Percentiles rank a stretch among this genome's conserved stretches.
Conservation (phyloP, 164 flowering plant species). For the Vitis rupestris region DNA sequence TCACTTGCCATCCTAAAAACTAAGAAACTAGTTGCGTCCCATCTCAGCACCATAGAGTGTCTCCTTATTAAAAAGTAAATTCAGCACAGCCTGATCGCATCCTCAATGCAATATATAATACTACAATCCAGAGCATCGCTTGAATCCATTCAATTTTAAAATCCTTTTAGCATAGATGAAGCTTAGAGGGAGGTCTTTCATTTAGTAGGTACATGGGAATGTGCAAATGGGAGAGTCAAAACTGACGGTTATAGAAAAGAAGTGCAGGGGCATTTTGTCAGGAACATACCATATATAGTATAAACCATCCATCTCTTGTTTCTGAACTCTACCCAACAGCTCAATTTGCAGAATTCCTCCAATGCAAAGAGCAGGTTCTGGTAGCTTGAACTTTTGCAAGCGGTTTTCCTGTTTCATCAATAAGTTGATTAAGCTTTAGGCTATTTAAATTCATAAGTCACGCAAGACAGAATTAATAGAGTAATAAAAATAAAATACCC, state of each 20-base stretch:
- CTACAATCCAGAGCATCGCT: neutral
- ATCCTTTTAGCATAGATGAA: neutral
- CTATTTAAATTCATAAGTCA: neutral
- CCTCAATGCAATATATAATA: neutral
- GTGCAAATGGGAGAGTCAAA: neutral
- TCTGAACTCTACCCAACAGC: conserved; percentile 68
- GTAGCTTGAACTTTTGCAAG: conserved; percentile 70
- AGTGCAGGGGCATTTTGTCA: neutral
- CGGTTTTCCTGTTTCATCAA: conserved; percentile 44
- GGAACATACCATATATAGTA: conserved; percentile 68
- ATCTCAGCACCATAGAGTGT: too few relatives aligned
- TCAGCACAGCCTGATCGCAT: too few relatives aligned
- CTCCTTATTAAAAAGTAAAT: too few relatives aligned
- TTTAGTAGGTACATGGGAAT: neutral
- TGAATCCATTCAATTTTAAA: neutral
- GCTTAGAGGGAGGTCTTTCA: neutral
- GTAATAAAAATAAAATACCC: neutral
- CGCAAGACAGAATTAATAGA: neutral
- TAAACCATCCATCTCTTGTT: conserved; percentile 57
- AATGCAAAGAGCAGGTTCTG: conserved; percentile 64
- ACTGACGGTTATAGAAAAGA: neutral
- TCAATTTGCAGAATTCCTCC: conserved; percentile 72
- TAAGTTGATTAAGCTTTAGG: neutral
- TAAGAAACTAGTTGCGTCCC: too few relatives aligned
- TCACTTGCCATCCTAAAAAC: too few relatives aligned